Evolutionary conservation across 257 asterid genomes (phyloP).

Genomic region (Nicotiana noctiflora): DNA sequence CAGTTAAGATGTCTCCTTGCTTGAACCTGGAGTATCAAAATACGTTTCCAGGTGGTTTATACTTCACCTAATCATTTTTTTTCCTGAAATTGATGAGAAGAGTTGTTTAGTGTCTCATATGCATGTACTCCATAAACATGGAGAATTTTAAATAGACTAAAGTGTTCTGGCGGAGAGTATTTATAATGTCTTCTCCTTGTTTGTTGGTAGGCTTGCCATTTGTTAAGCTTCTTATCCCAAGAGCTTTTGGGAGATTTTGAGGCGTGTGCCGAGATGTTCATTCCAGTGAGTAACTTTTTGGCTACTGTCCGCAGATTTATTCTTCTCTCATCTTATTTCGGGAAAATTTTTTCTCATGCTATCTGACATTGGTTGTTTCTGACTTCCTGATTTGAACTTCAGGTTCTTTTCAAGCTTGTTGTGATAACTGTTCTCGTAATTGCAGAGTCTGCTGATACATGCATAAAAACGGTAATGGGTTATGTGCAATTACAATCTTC

Average conservation of each 20-base stretch:
- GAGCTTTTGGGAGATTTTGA: conserved; percentile 98
- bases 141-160: not conserved
- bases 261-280: conserved; percentile 91
- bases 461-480: conserved; percentile 85
- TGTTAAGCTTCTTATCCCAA: conserved; percentile 72
- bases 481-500: conserved; percentile 4
- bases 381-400: conserved; percentile 31
- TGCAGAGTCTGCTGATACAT: conserved; percentile 98
- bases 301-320: conserved; percentile 6
- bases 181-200: conserved; percentile 9
- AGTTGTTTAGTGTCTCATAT: not conserved
- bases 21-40: not conserved
- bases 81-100: not conserved
- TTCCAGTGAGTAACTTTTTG: conserved; percentile 67
- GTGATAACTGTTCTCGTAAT: conserved; percentile 98
- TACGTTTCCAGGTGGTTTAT: not conserved
- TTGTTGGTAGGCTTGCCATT: conserved; percentile 70
- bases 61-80: not conserved
- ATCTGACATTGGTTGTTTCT: conserved; percentile 25
- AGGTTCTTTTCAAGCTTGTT: conserved; percentile 99
- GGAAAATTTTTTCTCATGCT: conserved; percentile 2
- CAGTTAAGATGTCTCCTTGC: not conserved
- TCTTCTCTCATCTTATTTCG: not conserved
- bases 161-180: not conserved
- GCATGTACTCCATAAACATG: not conserved